Conservation (phyloP, 306 rosid genomes). For the Urtica urens region DNA sequence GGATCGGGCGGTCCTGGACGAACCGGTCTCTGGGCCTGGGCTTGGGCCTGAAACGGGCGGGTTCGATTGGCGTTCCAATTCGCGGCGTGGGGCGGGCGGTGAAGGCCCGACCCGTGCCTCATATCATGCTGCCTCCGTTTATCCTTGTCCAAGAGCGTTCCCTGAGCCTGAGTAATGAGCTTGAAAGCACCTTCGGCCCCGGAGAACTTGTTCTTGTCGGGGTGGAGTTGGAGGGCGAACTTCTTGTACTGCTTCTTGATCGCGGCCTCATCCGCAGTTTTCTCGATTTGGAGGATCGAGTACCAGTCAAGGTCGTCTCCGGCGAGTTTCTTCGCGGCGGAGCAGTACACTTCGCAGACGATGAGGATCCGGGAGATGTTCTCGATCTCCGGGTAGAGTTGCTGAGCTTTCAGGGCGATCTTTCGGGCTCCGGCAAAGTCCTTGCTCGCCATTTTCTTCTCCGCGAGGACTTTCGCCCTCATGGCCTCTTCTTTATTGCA, state of each 20-base stretch:
- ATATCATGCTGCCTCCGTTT: conserved; percentile 52
- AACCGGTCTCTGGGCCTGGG: conserved; percentile 33
- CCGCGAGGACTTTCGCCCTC: conserved; percentile 76
- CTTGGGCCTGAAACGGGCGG: conserved; percentile 26
- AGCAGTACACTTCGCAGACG: conserved; percentile 83
- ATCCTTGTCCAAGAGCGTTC: conserved; percentile 59
- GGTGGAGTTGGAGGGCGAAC: conserved; percentile 90
- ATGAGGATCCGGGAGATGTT: conserved; percentile 65
- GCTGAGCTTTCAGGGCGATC: conserved; percentile 53
- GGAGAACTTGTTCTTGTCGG: conserved; percentile 85
- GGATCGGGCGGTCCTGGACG: conserved; percentile 30
- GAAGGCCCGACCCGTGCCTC: conserved; percentile 29
- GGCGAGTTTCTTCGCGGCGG: conserved; percentile 43
- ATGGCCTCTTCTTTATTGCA: conserved; percentile 92
- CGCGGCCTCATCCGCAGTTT: conserved; percentile 47
- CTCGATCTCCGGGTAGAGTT: conserved; percentile 68
- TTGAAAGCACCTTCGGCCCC: conserved; percentile 97
- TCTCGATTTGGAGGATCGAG: conserved; percentile 69
- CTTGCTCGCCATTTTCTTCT: conserved; percentile 66
- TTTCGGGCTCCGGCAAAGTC: conserved; percentile 72
- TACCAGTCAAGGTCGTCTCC: conserved; percentile 70
- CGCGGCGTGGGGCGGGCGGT: conserved; percentile 31
- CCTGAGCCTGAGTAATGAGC: conserved; percentile 86
- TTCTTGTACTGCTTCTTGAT: conserved; percentile 84
- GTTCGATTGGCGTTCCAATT: conserved; percentile 31